Percentiles rank a stretch among this genome's conserved stretches.
These are phyloP conservation scores for Talaromyces liani DNA, from an alignment of 495 filamentous ascomycete genomes.

Conservation along the genomic window DNA sequence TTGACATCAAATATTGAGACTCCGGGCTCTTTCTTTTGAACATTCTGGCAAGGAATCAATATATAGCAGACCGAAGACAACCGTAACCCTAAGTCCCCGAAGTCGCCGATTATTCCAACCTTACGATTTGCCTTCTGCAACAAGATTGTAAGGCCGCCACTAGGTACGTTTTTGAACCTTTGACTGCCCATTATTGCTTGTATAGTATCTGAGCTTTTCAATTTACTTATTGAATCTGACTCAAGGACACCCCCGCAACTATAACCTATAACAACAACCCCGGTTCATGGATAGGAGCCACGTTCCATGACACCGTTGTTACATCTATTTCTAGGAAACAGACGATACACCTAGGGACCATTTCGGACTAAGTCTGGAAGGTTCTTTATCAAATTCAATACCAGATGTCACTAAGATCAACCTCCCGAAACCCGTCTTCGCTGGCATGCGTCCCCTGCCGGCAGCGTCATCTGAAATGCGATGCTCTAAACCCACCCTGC, in stretches of 20 bases:
- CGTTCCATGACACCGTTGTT: not conserved
- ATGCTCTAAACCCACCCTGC: slow-evolving; percentile 5
- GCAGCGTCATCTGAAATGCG: slow-evolving; percentile 12
- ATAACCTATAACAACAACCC: not conserved
- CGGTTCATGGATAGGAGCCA: not conserved
- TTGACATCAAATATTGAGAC: too few relatives aligned
- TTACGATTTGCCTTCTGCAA: not conserved
- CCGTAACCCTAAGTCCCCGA: not conserved
- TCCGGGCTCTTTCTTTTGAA: too few relatives aligned
- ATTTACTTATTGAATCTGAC: not conserved
- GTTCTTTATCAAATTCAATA: not conserved
- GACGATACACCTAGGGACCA: not conserved
- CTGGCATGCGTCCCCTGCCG: slow-evolving; percentile 12
- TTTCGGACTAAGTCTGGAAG: not conserved
- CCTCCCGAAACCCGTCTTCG: slow-evolving; percentile 1
- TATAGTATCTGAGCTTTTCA: not conserved
- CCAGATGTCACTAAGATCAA: not conserved
- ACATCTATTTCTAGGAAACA: too few relatives aligned
- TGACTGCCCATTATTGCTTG: not conserved
- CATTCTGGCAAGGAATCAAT: too few relatives aligned
- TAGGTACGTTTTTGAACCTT: not conserved
- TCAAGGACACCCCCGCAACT: not conserved
- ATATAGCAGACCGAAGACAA: too few relatives aligned
- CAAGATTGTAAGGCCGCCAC: not conserved
- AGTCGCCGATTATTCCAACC: not conserved